Percentiles rank a stretch among this genome's conserved stretches.
These are phyloP conservation scores for Magnaporthales sp. DNA, from an alignment of 2,329 filamentous ascomycete species.

Conservation along the genomic window DNA sequence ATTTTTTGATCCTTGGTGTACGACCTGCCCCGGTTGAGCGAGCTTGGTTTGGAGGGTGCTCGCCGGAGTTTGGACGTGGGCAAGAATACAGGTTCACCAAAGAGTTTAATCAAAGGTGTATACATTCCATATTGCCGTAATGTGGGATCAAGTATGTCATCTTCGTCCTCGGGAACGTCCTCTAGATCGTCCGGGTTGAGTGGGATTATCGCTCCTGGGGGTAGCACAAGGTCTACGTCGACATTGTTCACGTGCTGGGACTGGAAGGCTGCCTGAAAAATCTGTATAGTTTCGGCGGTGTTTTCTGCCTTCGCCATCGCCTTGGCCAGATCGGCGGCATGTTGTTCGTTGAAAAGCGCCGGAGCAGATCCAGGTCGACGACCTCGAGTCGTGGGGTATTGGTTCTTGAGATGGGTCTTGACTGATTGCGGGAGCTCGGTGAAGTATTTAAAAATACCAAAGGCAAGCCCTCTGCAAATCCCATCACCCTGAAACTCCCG, in stretches of 20 bases:
- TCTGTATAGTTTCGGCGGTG: slow-evolving; percentile 57
- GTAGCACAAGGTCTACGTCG: slow-evolving; percentile 81
- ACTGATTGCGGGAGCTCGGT: slow-evolving; percentile 71
- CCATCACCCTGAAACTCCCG: slow-evolving; percentile 95
- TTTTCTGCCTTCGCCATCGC: slow-evolving; percentile 78
- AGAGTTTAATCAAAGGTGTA: slow-evolving; percentile 63
- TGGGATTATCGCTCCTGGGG: slow-evolving; percentile 65
- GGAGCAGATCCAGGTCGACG: slow-evolving; percentile 56
- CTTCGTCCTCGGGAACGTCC: slow-evolving; percentile 52
- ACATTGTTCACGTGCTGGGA: slow-evolving; percentile 77
- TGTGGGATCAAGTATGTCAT: slow-evolving; percentile 56
- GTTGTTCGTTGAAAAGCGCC: slow-evolving; percentile 76
- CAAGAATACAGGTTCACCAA: slow-evolving; percentile 79
- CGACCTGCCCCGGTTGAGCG: slow-evolving; percentile 66
- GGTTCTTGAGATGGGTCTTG: slow-evolving; percentile 59
- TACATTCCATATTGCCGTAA: slow-evolving; percentile 69
- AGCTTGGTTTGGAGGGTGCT: slow-evolving; percentile 78
- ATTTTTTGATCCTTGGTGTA: slow-evolving; percentile 79
- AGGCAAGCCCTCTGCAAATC: slow-evolving; percentile 80
- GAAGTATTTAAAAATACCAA: slow-evolving; percentile 92
- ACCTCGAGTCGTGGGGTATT: slow-evolving; percentile 42
- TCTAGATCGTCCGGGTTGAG: slow-evolving; percentile 51
- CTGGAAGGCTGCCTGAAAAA: slow-evolving; percentile 67
- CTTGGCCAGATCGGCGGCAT: slow-evolving; percentile 84
- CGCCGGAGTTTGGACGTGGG: slow-evolving; percentile 78